Base-by-base conservation (phyloP, 345 rosid genomes). In the Eucalyptus sp. region DNA sequence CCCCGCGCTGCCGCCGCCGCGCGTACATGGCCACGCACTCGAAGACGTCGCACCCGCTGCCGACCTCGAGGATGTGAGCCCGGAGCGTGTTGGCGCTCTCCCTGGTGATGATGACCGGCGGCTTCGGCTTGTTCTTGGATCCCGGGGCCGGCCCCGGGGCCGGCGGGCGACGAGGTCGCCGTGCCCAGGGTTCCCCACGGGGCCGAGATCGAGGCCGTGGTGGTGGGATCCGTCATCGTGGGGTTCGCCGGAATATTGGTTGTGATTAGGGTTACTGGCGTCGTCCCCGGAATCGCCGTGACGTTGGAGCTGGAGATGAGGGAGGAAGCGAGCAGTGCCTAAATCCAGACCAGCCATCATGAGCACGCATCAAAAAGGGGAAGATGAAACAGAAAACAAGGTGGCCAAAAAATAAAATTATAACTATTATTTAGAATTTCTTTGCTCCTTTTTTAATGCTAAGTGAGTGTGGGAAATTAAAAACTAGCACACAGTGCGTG, bases 51-150 rank as follows among this genome's bases (percentile, higher is more conserved):
- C 96, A 96, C 27, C 99, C 98, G 92, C 89, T 96, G 86, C 96
- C 98, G 7, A 97, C 96, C 90, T 97, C 99, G 24, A 97, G 95
- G 93, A 97, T 96, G 96, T 97, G 99, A 37, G 99, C 99, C 71
- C 99, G 95, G 25, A 97, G 97, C 17, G 98, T 96, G 93, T 97
- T 96, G 31, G 99, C 98, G 89, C 99, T 97, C 93, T 97, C 99
- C 44, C 98, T 90, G n/a, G 99, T 96, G 87, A 97, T 96, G 43
- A 97, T 96, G 49, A 97, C 96, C 2, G 99, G 98, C 13, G 99
- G 99, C 87, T 95, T 97, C 3, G 97, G 93, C 89, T 96, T 97
- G 95, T 97, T 97, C 90, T 96, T 97, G 16, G 99, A 97, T 27
- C 99, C 99, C 2, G 98, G 94, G 99, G 99, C 7, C 99, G 95